Percentiles rank a stretch among this genome's conserved stretches.
These are phyloP conservation scores for Lentinus brumalis DNA, from an alignment of 768 basidiomycete species.

Conservation along the genomic window DNA sequence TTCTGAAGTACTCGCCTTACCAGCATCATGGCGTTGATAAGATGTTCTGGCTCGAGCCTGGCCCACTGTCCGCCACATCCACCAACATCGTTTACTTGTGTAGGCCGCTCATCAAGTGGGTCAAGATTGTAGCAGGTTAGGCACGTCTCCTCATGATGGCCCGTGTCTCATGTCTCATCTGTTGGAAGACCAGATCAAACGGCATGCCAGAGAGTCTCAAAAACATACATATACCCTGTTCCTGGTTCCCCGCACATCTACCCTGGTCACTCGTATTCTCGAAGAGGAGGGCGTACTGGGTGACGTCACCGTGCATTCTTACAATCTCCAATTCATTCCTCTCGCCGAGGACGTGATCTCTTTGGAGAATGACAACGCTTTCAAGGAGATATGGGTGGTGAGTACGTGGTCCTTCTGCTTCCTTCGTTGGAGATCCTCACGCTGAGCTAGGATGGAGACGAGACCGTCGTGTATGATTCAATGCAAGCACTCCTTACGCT, in stretches of 20 bases:
- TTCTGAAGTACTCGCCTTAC: background rate
- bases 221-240: constrained; percentile 86
- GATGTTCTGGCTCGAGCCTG: constrained; percentile 98
- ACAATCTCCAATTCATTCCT: constrained; percentile 93
- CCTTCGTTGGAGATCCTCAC: constrained; percentile 1
- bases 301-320: constrained; percentile 85
- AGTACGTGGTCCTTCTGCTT: constrained; percentile 32
- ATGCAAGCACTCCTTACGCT: constrained; percentile 82
- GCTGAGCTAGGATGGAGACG: constrained; percentile 79
- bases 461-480: constrained; percentile 86
- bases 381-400: constrained; percentile 91
- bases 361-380: constrained; percentile 81
- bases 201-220: constrained; percentile 66
- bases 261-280: constrained; percentile 80
- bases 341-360: constrained; percentile 92
- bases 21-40: constrained; percentile 99
- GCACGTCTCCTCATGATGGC: constrained; percentile 3
- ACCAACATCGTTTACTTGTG: constrained; percentile 93
- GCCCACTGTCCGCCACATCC: constrained; percentile 79
- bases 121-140: constrained; percentile 91
- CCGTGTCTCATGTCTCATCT: constrained; percentile 24
- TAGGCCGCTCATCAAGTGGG: constrained; percentile 79
- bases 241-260: constrained; percentile 85
- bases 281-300: constrained; percentile 98
- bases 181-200: constrained; percentile 85